phyloP scores from a whole-genome alignment of 139 green algal species.

The Chlorella sp. region DNA sequence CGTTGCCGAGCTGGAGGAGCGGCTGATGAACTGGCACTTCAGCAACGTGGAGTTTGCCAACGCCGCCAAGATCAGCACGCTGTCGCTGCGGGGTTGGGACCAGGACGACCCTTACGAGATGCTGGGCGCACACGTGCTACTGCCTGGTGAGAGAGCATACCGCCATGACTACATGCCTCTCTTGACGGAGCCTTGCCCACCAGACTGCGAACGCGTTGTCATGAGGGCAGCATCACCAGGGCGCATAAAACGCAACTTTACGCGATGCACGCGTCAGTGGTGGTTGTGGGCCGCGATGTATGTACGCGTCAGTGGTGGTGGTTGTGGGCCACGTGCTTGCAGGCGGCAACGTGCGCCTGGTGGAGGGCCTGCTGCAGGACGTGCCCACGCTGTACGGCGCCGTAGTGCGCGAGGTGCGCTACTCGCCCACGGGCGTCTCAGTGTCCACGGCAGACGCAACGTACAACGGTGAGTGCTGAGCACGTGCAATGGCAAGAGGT shows the following conservation, averaged over 20 bases:
- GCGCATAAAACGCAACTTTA: too few species aligned
- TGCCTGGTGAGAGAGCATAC: conserved; percentile 31
- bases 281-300: too few species aligned
- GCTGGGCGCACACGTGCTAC: conserved; percentile 51
- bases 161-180: too few species aligned
- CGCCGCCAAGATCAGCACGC: conserved; percentile 33
- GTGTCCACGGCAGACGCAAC: not conserved
- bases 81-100: conserved; percentile 84
- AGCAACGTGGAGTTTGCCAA: conserved; percentile 98
- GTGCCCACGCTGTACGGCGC: conserved; percentile 78
- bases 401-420: conserved; percentile 44
- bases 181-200: too few species aligned
- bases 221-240: too few species aligned
- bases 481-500: too few species aligned
- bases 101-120: conserved; percentile 87
- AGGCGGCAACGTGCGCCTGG: conserved; percentile 82
- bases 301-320: too few species aligned
- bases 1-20: conserved; percentile 20
- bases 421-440: conserved; percentile 34
- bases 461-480: conserved; percentile 15
- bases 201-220: too few species aligned
- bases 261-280: too few species aligned
- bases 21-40: conserved; percentile 88
- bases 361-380: conserved; percentile 61
- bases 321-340: conserved; percentile 7